Percentiles rank a stretch among this genome's conserved stretches.
Conservation (phyloP, 305 asterid genomes). For the Rubia occidens region DNA sequence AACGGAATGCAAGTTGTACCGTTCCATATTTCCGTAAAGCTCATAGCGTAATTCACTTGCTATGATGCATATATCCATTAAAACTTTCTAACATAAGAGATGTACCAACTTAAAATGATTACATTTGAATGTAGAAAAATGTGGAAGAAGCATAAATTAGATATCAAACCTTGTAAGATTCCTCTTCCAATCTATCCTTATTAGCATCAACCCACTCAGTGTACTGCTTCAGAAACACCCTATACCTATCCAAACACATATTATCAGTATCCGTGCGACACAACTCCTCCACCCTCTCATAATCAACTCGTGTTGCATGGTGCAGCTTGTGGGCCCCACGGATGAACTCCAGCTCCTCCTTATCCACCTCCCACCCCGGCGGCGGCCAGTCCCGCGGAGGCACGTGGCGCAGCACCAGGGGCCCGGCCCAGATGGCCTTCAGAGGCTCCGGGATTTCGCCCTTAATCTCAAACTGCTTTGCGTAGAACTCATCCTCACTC, state of each 20-base stretch:
- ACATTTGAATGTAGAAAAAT: not conserved
- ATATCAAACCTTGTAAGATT: slow-evolving; percentile 65
- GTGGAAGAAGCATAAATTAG: not conserved
- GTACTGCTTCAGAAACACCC: slow-evolving; percentile 77
- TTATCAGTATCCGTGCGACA: slow-evolving; percentile 35
- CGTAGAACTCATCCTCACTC: slow-evolving; percentile 74
- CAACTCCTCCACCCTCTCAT: slow-evolving; percentile 49
- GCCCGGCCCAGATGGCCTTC: slow-evolving; percentile 68
- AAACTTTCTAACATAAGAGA: not conserved
- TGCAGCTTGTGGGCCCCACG: slow-evolving; percentile 66
- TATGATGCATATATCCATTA: not conserved
- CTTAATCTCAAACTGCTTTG: slow-evolving; percentile 79
- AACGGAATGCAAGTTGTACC: not conserved
- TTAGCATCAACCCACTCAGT: slow-evolving; percentile 78
- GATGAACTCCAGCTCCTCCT: slow-evolving; percentile 71
- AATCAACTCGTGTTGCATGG: slow-evolving; percentile 45
- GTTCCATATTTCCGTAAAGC: not conserved
- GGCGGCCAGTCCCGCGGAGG: slow-evolving; percentile 99
- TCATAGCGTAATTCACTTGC: not conserved
- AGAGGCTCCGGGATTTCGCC: slow-evolving; percentile 78
- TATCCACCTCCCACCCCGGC: slow-evolving; percentile 81
- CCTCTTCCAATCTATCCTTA: slow-evolving; percentile 67
- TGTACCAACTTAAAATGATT: not conserved
- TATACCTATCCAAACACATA: slow-evolving; percentile 71
- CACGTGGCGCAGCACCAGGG: slow-evolving; percentile 54